Conservation (phyloP, 1,284 basidiomycete species). For the Hemileia vastatrix region DNA sequence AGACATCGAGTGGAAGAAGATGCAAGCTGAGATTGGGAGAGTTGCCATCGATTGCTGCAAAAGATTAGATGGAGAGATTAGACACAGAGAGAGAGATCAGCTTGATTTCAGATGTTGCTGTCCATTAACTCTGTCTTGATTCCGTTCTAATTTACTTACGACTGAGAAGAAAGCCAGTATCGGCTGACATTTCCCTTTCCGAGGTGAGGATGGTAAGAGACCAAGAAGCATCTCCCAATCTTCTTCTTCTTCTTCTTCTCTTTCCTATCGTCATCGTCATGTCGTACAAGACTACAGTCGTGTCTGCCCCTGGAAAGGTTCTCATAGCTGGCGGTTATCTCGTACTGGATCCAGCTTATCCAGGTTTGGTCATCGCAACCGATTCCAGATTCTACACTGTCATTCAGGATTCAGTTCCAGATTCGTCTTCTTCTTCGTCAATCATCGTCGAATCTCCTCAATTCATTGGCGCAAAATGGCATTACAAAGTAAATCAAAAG, state of each 20-base stretch:
- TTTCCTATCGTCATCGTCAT: background rate
- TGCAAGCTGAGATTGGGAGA: too few species aligned
- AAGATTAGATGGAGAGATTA: too few species aligned
- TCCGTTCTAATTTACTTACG: constrained; percentile 23
- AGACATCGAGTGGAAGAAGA: too few species aligned
- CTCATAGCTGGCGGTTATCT: constrained; percentile 52
- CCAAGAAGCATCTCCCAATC: background rate
- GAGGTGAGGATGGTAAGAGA: too few species aligned
- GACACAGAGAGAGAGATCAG: too few species aligned
- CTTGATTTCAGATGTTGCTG: too few species aligned
- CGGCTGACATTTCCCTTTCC: constrained; percentile 30
- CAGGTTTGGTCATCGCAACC: constrained; percentile 53
- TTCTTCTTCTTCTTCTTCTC: background rate
- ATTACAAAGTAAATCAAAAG: constrained; percentile 52
- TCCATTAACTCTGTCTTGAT: too few species aligned
- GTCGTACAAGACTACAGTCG: constrained; percentile 48
- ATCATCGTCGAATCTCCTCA: constrained; percentile 82
- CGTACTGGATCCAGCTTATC: constrained; percentile 41
- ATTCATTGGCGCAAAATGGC: constrained; percentile 70
- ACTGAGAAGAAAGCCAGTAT: constrained; percentile 38
- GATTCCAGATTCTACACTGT: constrained; percentile 83
- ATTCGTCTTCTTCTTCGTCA: background rate
- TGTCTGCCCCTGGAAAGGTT: constrained; percentile 92
- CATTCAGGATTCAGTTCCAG: constrained; percentile 29
- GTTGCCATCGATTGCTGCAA: too few species aligned